These are phyloP conservation scores for Escovopsis sp. DNA, from an alignment of 2,329 filamentous ascomycete genomes.

Conservation along the genomic window DNA sequence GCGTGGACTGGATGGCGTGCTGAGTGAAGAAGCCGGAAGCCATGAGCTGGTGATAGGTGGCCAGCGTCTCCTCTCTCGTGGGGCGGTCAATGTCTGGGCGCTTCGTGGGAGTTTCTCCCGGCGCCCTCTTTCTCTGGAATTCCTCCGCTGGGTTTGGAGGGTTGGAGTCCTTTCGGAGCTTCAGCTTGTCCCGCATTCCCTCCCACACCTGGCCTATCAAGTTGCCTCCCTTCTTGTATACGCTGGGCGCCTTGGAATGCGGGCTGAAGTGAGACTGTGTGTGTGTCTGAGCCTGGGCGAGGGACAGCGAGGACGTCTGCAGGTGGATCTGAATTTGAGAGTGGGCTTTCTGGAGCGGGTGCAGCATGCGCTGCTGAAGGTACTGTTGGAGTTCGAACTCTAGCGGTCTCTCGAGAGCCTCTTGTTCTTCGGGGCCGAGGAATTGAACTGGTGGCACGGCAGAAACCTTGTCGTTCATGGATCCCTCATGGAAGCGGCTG, in stretches of 20 bases:
- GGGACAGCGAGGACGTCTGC: neutral
- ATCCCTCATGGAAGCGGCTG: slow-evolving; percentile 60
- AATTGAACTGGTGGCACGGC: slow-evolving; percentile 55
- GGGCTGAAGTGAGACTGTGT: too few relatives aligned
- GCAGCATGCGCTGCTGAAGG: neutral
- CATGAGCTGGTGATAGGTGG: slow-evolving; percentile 41
- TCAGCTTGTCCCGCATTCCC: slow-evolving; percentile 19
- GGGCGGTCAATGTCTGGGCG: slow-evolving; percentile 13
- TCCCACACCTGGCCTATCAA: slow-evolving; percentile 24
- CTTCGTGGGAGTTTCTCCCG: slow-evolving; percentile 3
- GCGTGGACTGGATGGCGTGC: slow-evolving; percentile 41
- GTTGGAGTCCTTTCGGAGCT: slow-evolving; percentile 13
- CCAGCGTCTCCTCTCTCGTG: slow-evolving; percentile 34
- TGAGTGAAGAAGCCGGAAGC: slow-evolving; percentile 42
- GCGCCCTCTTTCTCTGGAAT: slow-evolving; percentile 8
- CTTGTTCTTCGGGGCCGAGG: slow-evolving; percentile 28
- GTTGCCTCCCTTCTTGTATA: slow-evolving; percentile 12
- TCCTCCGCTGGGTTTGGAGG: slow-evolving; percentile 7
- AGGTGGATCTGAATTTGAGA: slow-evolving; percentile 4
- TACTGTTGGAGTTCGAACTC: slow-evolving; percentile 2
- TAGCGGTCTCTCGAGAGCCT: slow-evolving; percentile 15
- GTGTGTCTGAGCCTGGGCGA: neutral
- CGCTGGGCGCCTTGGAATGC: slow-evolving; percentile 9
- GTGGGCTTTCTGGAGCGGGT: neutral
- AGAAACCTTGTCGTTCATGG: slow-evolving; percentile 70